A percentile compares a stretch with the other conserved stretches of the same genome.
These are phyloP conservation scores for Solanum hybrid DNA, from an alignment of 305 asterid genomes.

Conservation along the genomic window DNA sequence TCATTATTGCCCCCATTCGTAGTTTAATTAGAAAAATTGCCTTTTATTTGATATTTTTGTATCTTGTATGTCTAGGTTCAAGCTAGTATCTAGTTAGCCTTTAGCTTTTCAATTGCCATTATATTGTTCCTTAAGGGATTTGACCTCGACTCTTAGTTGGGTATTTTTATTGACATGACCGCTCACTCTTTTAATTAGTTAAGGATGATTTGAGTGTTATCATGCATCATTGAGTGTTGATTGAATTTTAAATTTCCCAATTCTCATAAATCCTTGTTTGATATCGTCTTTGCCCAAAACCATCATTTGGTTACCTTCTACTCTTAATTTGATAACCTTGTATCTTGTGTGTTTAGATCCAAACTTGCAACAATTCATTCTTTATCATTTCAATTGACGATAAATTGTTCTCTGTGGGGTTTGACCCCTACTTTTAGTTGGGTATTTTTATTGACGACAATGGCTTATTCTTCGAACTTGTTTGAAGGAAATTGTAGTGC, in stretches of 20 bases:
- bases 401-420: background rate
- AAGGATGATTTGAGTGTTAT: no score
- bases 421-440: background rate
- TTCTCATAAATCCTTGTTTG: background rate
- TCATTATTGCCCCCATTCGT: background rate
- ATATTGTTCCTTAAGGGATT: background rate
- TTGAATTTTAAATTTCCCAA: background rate
- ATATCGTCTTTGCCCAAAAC: background rate
- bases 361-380: background rate
- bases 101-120: background rate
- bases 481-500: background rate
- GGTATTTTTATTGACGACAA: background rate
- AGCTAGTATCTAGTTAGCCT: background rate
- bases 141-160: background rate
- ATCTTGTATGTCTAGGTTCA: background rate
- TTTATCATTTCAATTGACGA: background rate
- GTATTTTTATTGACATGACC: background rate
- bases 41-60: background rate
- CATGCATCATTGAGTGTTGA: background rate
- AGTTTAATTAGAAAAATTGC: background rate
- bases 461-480: background rate
- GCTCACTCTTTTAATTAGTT: no score
- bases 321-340: no score
- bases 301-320: background rate
- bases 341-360: background rate